A percentile compares a stretch with the other conserved stretches of the same genome.
Conservation (phyloP, 768 basidiomycete species). For the Gyrodon lividus region DNA sequence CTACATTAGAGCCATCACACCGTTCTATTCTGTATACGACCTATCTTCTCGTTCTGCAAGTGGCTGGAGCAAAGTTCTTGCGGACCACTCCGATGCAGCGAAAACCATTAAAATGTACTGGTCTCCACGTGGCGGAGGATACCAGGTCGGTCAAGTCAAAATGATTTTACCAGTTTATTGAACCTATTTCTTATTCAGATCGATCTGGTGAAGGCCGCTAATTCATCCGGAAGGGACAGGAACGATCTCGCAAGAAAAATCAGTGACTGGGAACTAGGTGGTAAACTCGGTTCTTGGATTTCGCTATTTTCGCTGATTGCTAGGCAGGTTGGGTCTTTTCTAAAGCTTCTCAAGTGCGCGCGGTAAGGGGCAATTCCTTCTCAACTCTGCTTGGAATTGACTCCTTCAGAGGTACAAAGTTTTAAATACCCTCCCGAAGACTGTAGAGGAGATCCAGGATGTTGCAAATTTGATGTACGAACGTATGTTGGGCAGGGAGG, state of each 20-base stretch:
- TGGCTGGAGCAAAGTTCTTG: constrained; percentile 30
- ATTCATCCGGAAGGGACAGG: constrained; percentile 28
- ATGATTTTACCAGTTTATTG: not conserved
- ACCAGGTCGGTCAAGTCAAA: constrained; percentile 16
- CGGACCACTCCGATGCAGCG: constrained; percentile 34
- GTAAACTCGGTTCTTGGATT: constrained; percentile 10
- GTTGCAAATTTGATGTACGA: constrained; percentile 35
- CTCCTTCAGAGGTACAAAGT: constrained; percentile 35
- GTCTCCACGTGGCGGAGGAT: constrained; percentile 21
- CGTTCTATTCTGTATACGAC: constrained; percentile 44
- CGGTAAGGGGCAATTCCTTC: constrained; percentile 19
- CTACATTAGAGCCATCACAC: constrained; percentile 45
- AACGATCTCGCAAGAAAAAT: constrained; percentile 35
- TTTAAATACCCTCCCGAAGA: constrained; percentile 35
- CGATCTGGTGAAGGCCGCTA: constrained; percentile 35
- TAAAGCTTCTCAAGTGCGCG: constrained; percentile 41
- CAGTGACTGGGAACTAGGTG: constrained; percentile 40
- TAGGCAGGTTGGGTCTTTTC: constrained; percentile 27
- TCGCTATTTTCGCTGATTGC: not conserved
- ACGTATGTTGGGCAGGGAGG: constrained; percentile 41
- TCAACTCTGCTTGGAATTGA: not conserved
- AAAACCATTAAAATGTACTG: constrained; percentile 33
- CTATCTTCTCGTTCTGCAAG: constrained; percentile 27
- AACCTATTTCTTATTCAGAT: constrained; percentile 25
- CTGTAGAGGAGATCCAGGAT: constrained; percentile 29